phyloP scores from a whole-genome alignment of 805 yeast species.

The Kluyveromyces lactis region DNA sequence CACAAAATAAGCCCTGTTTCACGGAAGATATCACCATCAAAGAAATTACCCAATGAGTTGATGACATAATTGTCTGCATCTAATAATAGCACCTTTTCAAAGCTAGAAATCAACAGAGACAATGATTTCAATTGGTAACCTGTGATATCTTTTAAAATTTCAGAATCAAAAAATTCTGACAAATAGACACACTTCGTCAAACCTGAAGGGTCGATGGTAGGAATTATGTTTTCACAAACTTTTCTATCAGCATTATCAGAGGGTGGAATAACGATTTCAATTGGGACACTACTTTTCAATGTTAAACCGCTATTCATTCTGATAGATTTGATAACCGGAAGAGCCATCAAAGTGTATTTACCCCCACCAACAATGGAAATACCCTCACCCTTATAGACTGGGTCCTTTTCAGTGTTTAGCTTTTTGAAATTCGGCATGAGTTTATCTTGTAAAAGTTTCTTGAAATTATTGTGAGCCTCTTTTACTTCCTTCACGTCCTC shows the following conservation, averaged over 20 bases:
- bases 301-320: constrained; percentile 33
- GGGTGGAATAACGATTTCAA: constrained; percentile 69
- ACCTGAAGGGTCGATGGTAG: constrained; percentile 36
- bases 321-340: constrained; percentile 54
- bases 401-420: constrained; percentile 1
- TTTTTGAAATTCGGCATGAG: constrained; percentile 12
- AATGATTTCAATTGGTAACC: constrained; percentile 65
- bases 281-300: constrained; percentile 50
- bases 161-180: constrained; percentile 44
- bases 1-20: constrained; percentile 49
- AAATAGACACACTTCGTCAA: constrained; percentile 49
- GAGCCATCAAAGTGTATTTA: constrained; percentile 60
- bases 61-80: constrained; percentile 76
- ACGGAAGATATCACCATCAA: constrained; percentile 47
- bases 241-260: constrained; percentile 48
- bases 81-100: constrained; percentile 59
- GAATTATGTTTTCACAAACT: constrained; percentile 53
- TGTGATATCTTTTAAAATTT: constrained; percentile 39
- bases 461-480: constrained; percentile 14
- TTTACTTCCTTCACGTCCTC: constrained; percentile 13
- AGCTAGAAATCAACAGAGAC: constrained; percentile 64
- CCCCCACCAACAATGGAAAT: constrained; percentile 74
- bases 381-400: constrained; percentile 33
- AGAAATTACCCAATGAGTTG: constrained; percentile 51
- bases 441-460: constrained; percentile 9